phyloP scores from a whole-genome alignment of 352 stramenopile species.

The Vaucheria bursata region DNA sequence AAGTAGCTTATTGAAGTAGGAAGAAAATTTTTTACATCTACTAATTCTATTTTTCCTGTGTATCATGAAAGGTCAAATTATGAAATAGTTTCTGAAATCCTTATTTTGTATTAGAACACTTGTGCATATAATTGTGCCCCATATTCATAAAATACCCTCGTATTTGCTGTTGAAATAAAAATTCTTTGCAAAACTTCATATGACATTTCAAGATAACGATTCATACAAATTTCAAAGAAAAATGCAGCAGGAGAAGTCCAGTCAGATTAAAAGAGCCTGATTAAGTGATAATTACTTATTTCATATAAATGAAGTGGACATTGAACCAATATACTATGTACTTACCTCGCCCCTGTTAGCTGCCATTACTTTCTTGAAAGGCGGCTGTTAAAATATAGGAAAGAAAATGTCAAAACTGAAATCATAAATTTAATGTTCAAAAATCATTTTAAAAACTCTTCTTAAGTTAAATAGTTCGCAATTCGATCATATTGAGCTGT shows the following conservation, averaged over 20 bases:
- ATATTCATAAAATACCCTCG: too few species aligned
- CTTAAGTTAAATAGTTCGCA: neutral
- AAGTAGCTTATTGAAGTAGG: too few species aligned
- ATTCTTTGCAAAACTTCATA: neutral
- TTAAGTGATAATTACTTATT: too few species aligned
- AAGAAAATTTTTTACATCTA: too few species aligned
- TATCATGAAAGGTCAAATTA: too few species aligned
- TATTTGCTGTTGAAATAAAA: neutral
- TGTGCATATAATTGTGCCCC: too few species aligned
- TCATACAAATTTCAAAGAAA: neutral
- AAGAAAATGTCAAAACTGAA: neutral
- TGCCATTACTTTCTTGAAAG: constrained; percentile 89
- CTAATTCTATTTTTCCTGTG: too few species aligned
- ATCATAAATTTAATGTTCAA: neutral
- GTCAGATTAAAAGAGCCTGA: too few species aligned
- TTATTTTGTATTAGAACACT: too few species aligned
- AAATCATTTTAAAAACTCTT: neutral
- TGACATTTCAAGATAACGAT: neutral
- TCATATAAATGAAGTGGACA: neutral
- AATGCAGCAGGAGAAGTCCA: too few species aligned
- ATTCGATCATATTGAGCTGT: neutral
- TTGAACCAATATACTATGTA: neutral
- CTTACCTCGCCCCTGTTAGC: constrained; percentile 86
- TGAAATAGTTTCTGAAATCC: too few species aligned
- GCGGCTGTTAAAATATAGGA: constrained; percentile 18